Evolutionary conservation across 2,329 filamentous ascomycete genomes (phyloP).

Genomic region (Taxawa tesnikishii): DNA sequence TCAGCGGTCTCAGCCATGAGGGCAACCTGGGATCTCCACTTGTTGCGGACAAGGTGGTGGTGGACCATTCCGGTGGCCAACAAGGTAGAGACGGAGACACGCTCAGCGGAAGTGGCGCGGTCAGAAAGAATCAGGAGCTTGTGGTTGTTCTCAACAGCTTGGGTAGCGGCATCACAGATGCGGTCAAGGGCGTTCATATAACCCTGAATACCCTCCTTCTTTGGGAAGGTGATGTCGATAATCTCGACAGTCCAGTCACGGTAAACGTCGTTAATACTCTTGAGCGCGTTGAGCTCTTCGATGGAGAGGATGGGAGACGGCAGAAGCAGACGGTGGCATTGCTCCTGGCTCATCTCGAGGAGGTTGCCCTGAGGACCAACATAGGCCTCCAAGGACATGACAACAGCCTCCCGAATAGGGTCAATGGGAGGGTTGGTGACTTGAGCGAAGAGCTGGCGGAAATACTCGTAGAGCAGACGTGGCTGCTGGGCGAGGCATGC

Average conservation of each 20-base stretch:
- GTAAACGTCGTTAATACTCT: conserved; percentile 61
- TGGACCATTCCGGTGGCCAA: conserved; percentile 89
- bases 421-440: conserved; percentile 97
- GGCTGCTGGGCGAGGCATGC: conserved; percentile 85
- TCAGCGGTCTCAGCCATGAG: conserved; percentile 86
- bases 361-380: conserved; percentile 93
- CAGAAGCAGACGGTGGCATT: conserved; percentile 75
- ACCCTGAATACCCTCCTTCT: conserved; percentile 67
- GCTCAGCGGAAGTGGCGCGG: conserved; percentile 68
- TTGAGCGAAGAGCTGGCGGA: conserved; percentile 93
- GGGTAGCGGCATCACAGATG: conserved; percentile 75
- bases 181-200: conserved; percentile 79
- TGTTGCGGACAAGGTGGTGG: conserved; percentile 89
- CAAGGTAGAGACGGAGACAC: conserved; percentile 74
- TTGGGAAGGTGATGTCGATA: conserved; percentile 90
- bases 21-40: conserved; percentile 83
- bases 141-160: conserved; percentile 71
- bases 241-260: conserved; percentile 75
- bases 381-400: conserved; percentile 96
- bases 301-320: conserved; percentile 83
- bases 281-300: conserved; percentile 79
- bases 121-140: conserved; percentile 85
- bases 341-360: conserved; percentile 80
- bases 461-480: conserved; percentile 87
- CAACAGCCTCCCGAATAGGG: conserved; percentile 90